phyloP scores from a whole-genome alignment of 2,329 filamentous ascomycete genomes.

The Penicillium sp. region DNA sequence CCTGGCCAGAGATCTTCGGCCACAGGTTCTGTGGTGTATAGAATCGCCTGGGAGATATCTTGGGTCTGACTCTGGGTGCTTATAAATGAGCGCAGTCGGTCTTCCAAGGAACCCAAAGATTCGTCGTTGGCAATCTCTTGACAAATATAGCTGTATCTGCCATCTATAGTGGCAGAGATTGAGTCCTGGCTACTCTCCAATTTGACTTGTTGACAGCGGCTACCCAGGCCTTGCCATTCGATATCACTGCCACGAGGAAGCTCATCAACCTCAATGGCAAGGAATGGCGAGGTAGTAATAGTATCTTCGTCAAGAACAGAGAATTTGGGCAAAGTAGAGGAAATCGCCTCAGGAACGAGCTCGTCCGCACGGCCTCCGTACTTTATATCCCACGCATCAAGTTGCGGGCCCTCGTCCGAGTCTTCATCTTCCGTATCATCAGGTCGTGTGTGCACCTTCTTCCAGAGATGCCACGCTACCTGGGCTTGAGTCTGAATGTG shows the following conservation, averaged over 20 bases:
- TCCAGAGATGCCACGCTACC: slow-evolving; percentile 50
- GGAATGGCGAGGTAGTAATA: slow-evolving; percentile 62
- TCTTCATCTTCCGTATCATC: slow-evolving; percentile 31
- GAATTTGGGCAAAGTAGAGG: slow-evolving; percentile 27
- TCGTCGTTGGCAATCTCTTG: slow-evolving; percentile 31
- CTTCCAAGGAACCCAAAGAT: slow-evolving; percentile 19
- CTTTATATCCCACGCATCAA: slow-evolving; percentile 54
- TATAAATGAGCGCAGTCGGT: slow-evolving; percentile 26
- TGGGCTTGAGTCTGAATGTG: slow-evolving; percentile 36
- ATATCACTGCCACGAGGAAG: slow-evolving; percentile 73
- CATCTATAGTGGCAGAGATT: slow-evolving; percentile 24
- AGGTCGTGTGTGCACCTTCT: slow-evolving; percentile 32
- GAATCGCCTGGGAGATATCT: slow-evolving; percentile 27
- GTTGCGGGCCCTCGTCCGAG: slow-evolving; percentile 50
- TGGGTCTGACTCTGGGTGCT: slow-evolving; percentile 15
- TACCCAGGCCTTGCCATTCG: slow-evolving; percentile 79
- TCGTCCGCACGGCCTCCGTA: slow-evolving; percentile 56
- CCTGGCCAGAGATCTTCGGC: slow-evolving; percentile 25
- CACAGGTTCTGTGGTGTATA: slow-evolving; percentile 38
- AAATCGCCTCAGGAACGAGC: slow-evolving; percentile 28
- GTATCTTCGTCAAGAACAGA: slow-evolving; percentile 21
- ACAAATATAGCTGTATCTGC: slow-evolving; percentile 27
- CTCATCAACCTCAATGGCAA: slow-evolving; percentile 72
- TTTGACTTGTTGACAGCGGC: slow-evolving; percentile 41
- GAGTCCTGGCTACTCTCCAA: slow-evolving; percentile 21